Evolutionary conservation across 2,329 filamentous ascomycete species (phyloP).

Genomic region (Sporothrix phasma): DNA sequence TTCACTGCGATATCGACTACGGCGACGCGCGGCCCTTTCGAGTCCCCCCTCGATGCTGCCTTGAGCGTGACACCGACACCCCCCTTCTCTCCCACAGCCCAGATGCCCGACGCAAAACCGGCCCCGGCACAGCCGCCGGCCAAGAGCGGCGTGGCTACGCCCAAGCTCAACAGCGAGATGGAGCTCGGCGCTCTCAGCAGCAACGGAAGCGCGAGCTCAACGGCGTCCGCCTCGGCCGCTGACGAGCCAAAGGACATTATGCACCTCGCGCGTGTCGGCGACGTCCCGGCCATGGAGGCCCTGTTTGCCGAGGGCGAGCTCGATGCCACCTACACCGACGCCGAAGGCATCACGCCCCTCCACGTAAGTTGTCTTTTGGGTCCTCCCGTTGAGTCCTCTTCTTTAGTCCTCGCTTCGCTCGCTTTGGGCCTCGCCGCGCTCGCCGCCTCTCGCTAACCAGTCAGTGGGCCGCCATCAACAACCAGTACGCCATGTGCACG

Average conservation of each 20-base stretch:
- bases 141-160: conserved; percentile 43
- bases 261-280: conserved; percentile 84
- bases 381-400: background rate
- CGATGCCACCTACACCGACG: conserved; percentile 74
- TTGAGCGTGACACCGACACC: background rate
- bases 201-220: conserved; percentile 15
- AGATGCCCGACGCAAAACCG: conserved; percentile 24
- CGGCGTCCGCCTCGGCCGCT: background rate
- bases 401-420: background rate
- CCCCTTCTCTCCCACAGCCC: conserved; percentile 5
- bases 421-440: background rate
- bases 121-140: conserved; percentile 42
- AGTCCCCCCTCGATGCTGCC: background rate
- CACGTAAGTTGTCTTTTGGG: conserved; percentile 48
- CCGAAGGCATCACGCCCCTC: conserved; percentile 88
- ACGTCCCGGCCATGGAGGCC: conserved; percentile 77
- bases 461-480: conserved; percentile 99
- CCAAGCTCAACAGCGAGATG: conserved; percentile 47
- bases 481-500: conserved; percentile 94
- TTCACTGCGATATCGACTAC: background rate
- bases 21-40: too few species aligned
- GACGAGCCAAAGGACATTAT: conserved; percentile 67
- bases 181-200: conserved; percentile 41
- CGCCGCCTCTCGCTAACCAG: background rate
- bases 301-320: conserved; percentile 75